A percentile compares a stretch with the other conserved stretches of the same genome.
phyloP scores from a whole-genome alignment of 257 asterid species.

The Lycium barbarum region DNA sequence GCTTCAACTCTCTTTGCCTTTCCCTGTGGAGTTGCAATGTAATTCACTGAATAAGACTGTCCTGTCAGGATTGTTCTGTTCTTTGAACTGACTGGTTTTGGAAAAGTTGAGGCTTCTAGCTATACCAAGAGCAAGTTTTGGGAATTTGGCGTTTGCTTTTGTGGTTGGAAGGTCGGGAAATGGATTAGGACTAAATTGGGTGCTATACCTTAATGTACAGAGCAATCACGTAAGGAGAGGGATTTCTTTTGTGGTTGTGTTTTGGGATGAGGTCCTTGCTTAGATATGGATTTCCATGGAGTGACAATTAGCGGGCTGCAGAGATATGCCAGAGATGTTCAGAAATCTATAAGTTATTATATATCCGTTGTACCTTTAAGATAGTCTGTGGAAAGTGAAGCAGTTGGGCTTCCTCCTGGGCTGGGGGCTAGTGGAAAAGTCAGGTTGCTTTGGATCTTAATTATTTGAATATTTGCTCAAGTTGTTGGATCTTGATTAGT shows the following conservation, averaged over 20 bases:
- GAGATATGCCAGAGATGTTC: neutral
- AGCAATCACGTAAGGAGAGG: neutral
- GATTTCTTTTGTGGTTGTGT: neutral
- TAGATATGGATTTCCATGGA: neutral
- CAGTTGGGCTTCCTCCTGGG: constrained; percentile 6
- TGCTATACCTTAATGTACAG: constrained; percentile 11
- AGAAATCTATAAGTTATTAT: constrained; percentile 17
- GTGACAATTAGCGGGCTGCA: neutral
- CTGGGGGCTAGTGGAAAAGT: constrained; percentile 12
- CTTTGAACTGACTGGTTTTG: neutral
- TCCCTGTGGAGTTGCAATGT: neutral
- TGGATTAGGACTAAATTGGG: constrained; percentile 13
- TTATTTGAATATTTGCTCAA: neutral
- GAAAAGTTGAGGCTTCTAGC: neutral
- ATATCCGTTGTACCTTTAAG: neutral
- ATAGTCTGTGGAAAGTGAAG: constrained; percentile 15
- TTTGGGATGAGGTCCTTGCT: constrained; percentile 7
- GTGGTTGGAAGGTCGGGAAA: neutral
- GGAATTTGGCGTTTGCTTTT: neutral
- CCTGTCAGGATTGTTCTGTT: constrained; percentile 14
- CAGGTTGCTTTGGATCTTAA: neutral
- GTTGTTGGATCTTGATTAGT: neutral
- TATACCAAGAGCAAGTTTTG: neutral
- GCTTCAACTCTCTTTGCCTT: neutral
- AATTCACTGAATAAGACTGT: neutral